These are phyloP conservation scores for Tripterygium wilfordii DNA, from an alignment of 177 flowering plant genomes.

Conservation along the genomic window DNA sequence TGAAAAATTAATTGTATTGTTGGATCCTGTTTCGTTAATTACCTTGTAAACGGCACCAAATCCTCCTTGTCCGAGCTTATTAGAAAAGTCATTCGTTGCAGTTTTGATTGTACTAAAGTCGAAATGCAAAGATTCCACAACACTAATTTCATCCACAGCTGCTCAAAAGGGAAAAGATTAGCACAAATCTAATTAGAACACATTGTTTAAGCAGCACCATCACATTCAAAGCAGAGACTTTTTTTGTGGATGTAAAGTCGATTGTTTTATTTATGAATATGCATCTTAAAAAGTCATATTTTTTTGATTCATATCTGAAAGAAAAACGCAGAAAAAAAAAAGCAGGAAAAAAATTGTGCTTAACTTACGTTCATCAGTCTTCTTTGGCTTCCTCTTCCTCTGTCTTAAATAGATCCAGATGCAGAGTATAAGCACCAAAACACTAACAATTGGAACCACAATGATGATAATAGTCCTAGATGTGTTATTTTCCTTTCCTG, in stretches of 20 bases:
- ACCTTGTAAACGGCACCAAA: constrained; percentile 16
- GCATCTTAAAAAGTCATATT: too few relatives aligned
- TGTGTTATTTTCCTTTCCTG: not conserved
- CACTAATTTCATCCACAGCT: constrained; percentile 5
- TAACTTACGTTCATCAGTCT: too few relatives aligned
- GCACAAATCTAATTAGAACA: too few relatives aligned
- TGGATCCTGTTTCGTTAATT: not conserved
- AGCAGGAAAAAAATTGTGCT: too few relatives aligned
- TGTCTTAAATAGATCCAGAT: not conserved
- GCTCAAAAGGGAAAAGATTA: not conserved
- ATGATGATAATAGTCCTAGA: not conserved
- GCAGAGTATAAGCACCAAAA: not conserved
- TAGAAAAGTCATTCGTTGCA: constrained; percentile 15
- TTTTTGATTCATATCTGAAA: too few relatives aligned
- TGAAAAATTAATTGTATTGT: not conserved
- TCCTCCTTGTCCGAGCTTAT: constrained; percentile 19
- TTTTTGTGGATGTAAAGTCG: too few relatives aligned
- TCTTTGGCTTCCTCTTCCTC: too few relatives aligned
- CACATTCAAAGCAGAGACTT: too few relatives aligned
- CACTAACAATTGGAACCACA: not conserved
- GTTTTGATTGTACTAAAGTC: constrained; percentile 5
- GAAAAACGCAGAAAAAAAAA: too few relatives aligned
- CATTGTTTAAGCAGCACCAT: too few relatives aligned
- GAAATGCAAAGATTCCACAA: constrained; percentile 5
- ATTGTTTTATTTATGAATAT: too few relatives aligned